phyloP scores from a whole-genome alignment of 2,329 filamentous ascomycete species.

The Cladorrhinum sp. region DNA sequence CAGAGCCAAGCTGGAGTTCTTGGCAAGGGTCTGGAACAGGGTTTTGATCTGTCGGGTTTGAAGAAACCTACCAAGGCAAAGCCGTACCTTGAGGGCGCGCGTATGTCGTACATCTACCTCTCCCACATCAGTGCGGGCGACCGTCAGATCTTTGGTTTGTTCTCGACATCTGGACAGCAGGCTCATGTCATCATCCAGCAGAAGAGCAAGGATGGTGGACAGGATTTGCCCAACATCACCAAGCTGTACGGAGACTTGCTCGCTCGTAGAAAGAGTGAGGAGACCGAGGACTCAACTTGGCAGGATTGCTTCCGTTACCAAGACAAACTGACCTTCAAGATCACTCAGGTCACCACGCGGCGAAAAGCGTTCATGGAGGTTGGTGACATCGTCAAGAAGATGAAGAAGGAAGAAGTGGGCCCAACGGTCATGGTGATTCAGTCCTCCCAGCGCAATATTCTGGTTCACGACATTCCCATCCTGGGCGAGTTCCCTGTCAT shows the following conservation, averaged over 20 bases:
- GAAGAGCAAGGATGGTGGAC: slow-evolving; percentile 69
- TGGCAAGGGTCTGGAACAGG: slow-evolving; percentile 87
- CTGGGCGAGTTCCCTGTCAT: slow-evolving; percentile 81
- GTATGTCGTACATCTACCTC: slow-evolving; percentile 82
- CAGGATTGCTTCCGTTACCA: slow-evolving; percentile 85
- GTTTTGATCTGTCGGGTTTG: slow-evolving; percentile 81
- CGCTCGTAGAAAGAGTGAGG: slow-evolving; percentile 56
- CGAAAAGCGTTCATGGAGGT: slow-evolving; percentile 87
- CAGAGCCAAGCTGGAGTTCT: slow-evolving; percentile 85
- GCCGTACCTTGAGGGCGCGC: slow-evolving; percentile 71
- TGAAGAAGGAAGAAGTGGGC: slow-evolving; percentile 77
- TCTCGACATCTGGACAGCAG: slow-evolving; percentile 76
- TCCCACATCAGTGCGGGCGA: slow-evolving; percentile 92
- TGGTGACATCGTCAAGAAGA: slow-evolving; percentile 82
- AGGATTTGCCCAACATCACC: slow-evolving; percentile 85
- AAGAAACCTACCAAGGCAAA: slow-evolving; percentile 61
- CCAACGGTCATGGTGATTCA: slow-evolving; percentile 86
- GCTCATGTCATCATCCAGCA: slow-evolving; percentile 89
- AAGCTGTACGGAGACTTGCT: slow-evolving; percentile 82
- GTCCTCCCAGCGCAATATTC: slow-evolving; percentile 75
- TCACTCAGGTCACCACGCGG: slow-evolving; percentile 81
- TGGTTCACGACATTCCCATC: slow-evolving; percentile 81
- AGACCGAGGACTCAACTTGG: slow-evolving; percentile 67
- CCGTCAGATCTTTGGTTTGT: slow-evolving; percentile 87
- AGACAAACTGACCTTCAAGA: slow-evolving; percentile 79